Conservation (phyloP, 257 asterid genomes). For the Plectranthus barbatus region DNA sequence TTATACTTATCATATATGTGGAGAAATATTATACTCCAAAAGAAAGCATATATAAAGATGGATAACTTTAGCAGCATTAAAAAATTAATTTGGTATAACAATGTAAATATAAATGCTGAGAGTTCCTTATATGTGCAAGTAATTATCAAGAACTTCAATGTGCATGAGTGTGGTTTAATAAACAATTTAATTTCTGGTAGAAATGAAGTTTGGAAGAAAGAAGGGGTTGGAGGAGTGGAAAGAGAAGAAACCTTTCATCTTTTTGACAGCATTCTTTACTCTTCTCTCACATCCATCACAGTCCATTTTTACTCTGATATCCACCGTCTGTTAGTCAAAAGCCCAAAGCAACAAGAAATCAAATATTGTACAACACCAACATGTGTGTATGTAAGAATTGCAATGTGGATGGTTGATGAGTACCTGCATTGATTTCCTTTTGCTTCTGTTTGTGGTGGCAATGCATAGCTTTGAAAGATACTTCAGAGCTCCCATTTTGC, state of each 20-base stretch:
- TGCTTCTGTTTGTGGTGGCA: constrained; percentile 40
- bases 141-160: too few species aligned
- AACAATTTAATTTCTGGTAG: too few species aligned
- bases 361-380: neutral
- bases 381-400: neutral
- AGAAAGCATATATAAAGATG: too few species aligned
- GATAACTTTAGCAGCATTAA: too few species aligned
- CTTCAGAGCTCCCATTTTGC: constrained; percentile 78
- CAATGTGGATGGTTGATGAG: neutral
- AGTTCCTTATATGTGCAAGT: too few species aligned
- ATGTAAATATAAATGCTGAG: too few species aligned
- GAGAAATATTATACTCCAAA: too few species aligned
- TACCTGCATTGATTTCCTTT: constrained; percentile 83
- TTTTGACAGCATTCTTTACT: constrained; percentile 63
- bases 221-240: too few species aligned
- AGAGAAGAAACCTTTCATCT: constrained; percentile 84
- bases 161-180: too few species aligned
- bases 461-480: constrained; percentile 67
- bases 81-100: too few species aligned
- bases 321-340: constrained; percentile 59
- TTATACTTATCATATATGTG: too few species aligned
- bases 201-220: neutral
- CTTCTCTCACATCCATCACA: constrained; percentile 97
- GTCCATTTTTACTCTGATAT: constrained; percentile 92
- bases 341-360: too few species aligned